phyloP scores from a whole-genome alignment of 345 rosid species.

The Linum usitatissimum region DNA sequence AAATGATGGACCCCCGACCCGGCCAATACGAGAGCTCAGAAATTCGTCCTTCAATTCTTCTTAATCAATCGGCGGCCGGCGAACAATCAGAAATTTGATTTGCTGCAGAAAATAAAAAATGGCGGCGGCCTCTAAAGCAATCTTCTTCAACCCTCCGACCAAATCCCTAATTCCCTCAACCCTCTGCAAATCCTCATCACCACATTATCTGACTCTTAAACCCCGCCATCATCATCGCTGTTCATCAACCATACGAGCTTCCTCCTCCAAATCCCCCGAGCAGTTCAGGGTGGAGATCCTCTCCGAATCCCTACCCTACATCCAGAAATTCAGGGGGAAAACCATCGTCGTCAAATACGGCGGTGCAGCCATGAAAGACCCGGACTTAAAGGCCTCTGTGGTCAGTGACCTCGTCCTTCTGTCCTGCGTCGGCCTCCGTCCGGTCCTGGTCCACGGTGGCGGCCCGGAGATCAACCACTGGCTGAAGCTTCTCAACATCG shows the following conservation, averaged over 20 bases:
- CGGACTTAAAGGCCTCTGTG: conserved; percentile 60
- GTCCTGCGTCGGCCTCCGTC: conserved; percentile 79
- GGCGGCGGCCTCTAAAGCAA: too few relatives aligned
- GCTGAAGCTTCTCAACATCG: conserved; percentile 53
- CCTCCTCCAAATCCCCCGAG: conserved; percentile 8
- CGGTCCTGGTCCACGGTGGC: conserved; percentile 85
- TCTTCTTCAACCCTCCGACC: too few relatives aligned
- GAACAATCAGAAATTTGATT: too few relatives aligned
- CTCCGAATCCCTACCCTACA: conserved; percentile 87
- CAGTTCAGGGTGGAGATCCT: conserved; percentile 61
- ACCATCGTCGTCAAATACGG: conserved; percentile 88
- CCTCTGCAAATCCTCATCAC: too few relatives aligned
- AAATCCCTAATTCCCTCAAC: too few relatives aligned
- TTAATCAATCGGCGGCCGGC: too few relatives aligned
- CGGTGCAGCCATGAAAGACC: conserved; percentile 88
- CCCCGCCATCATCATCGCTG: background rate
- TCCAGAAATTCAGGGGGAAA: conserved; percentile 84
- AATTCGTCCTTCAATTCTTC: too few relatives aligned
- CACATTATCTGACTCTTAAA: too few relatives aligned
- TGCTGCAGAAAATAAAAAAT: too few relatives aligned
- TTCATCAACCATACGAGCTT: background rate
- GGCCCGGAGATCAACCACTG: conserved; percentile 81
- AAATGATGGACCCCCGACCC: too few relatives aligned
- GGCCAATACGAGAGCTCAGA: too few relatives aligned
- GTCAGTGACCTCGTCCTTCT: conserved; percentile 72